Base-by-base conservation (phyloP, 441 rosid genomes). In the Croton setiger region DNA sequence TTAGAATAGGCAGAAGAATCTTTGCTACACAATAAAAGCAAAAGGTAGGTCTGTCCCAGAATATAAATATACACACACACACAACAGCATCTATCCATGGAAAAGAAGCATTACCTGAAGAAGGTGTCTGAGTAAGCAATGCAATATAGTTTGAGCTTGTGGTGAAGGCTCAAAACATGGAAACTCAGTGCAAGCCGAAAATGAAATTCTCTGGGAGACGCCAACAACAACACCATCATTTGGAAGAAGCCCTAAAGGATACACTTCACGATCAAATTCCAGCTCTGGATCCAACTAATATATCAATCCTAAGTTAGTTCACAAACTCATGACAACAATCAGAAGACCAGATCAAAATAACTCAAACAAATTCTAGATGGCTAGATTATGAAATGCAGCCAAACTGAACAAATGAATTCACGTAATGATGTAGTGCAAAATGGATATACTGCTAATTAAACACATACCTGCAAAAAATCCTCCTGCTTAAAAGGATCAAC, bases 131-230 rank as follows among this genome's bases (percentile, higher is more conserved):
- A 96, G 96, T 35, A 96, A 83, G 81, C 99, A 96, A 80, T 96
- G 99, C 76, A 92, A 75, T 84, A 96, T 89, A 61, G 98, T 92
- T 81, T 96, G 99, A 60, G 97, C 96, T 80, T 96, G 99, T 69
- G 97, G 98, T 80, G 96, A 83, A 60, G 98, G 98, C 80, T 96
- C 97, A 80, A 91, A 96, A 82, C 98, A 89, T 1, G 98, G 97
- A 75, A 92, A 96, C 78, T 96, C 99, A 39, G 98, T 88, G 75
- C 91, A 86, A 54, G 98, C 96, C 21, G 97, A 83, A 86, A 93
- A 93, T 37, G 97, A 96, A 96, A 93, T 74, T 81, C 98, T 88
- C 76, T 96, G 99, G 67, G 93, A 91, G 72, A 93, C 93, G 73
- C 99, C 97, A 72, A 96, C 98, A 78, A 93, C 97, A 44, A 92